Conservation (phyloP, 768 basidiomycete genomes). For the Naganishia onofrii region DNA sequence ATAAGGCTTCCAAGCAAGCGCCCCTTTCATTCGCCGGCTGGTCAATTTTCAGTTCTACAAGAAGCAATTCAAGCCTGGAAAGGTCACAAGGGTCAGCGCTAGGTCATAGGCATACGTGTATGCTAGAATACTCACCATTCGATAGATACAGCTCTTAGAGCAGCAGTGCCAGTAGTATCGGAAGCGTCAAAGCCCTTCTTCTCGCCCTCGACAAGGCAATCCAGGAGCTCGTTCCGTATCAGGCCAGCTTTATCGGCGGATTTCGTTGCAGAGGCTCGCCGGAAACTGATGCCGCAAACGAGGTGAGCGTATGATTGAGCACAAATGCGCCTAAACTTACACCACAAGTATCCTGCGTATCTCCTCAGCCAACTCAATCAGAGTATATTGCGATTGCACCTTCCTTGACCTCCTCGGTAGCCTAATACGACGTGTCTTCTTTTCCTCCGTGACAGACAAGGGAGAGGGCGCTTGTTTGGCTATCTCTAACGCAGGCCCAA, state of each 20-base stretch:
- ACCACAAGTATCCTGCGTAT: conserved; percentile 24
- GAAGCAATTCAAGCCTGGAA: conserved; percentile 35
- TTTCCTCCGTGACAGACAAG: neutral
- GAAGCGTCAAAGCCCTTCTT: conserved; percentile 38
- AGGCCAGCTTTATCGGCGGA: conserved; percentile 45
- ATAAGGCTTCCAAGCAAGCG: conserved; percentile 54
- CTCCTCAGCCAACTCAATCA: conserved; percentile 11
- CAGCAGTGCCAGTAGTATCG: conserved; percentile 36
- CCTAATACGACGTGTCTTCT: conserved; percentile 15
- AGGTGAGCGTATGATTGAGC: neutral
- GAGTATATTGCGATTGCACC: conserved; percentile 4
- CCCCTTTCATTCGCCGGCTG: conserved; percentile 54
- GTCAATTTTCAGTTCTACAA: conserved; percentile 51
- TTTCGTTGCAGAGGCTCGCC: conserved; percentile 33
- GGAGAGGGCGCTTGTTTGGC: neutral
- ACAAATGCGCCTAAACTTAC: neutral
- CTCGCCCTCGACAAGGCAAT: conserved; percentile 49
- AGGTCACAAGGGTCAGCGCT: conserved; percentile 3
- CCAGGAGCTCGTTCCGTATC: conserved; percentile 48
- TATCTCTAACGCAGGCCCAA: conserved; percentile 20
- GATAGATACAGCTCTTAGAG: conserved; percentile 49
- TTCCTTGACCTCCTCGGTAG: conserved; percentile 20
- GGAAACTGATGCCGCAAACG: conserved; percentile 34
- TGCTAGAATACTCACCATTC: conserved; percentile 45
- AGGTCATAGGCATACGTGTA: conserved; percentile 8